These are phyloP conservation scores for Cercospora beticola DNA, from an alignment of 2,329 filamentous ascomycete species.

Conservation along the genomic window DNA sequence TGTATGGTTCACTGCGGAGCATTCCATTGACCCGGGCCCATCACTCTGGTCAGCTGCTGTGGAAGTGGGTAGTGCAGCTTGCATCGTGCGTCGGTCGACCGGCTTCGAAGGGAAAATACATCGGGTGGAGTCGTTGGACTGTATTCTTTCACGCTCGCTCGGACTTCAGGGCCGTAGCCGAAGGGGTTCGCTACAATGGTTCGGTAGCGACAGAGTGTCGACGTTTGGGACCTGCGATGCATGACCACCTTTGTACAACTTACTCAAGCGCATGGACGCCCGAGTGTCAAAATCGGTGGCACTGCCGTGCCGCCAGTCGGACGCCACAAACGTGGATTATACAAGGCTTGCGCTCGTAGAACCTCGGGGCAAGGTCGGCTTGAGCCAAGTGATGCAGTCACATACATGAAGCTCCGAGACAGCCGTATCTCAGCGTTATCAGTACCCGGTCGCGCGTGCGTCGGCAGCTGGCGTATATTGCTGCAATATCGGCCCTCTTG, in stretches of 20 bases:
- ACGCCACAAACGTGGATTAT: constrained; percentile 23
- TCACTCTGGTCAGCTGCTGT: background rate
- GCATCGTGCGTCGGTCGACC: background rate
- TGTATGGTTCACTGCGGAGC: background rate
- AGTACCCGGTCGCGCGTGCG: background rate
- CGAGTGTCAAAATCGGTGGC: background rate
- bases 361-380: constrained; percentile 3
- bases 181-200: constrained; percentile 4
- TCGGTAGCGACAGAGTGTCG: background rate
- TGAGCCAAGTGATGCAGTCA: background rate
- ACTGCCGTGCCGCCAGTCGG: constrained; percentile 12
- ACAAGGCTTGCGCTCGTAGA: constrained; percentile 12
- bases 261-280: background rate
- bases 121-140: background rate
- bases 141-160: constrained; percentile 3
- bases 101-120: background rate
- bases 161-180: constrained; percentile 14
- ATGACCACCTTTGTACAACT: constrained; percentile 5
- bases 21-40: background rate
- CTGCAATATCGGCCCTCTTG: background rate
- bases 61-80: background rate
- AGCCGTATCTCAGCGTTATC: background rate
- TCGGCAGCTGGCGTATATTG: background rate
- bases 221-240: constrained; percentile 6
- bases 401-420: background rate